Percentiles rank a stretch among this genome's conserved stretches.
Evolutionary conservation across 257 asterid genomes (phyloP).

Genomic region (Salvia rosmarinus): DNA sequence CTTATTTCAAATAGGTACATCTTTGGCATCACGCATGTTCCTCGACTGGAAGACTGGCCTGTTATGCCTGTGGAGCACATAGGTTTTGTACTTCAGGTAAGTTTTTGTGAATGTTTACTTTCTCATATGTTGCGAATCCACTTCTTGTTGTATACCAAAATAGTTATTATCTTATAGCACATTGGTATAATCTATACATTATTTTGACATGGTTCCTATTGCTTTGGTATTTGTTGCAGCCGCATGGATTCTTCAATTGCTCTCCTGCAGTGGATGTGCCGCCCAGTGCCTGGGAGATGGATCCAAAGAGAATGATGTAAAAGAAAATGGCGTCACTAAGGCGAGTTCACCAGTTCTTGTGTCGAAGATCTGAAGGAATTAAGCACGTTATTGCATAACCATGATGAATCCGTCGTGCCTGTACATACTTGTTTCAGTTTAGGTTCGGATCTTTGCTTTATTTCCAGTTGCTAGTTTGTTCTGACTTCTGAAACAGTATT

Average conservation of each 20-base stretch:
- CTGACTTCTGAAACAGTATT: not conserved
- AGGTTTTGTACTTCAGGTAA: slow-evolving; percentile 94
- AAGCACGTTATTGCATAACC: not conserved
- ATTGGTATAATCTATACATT: not conserved
- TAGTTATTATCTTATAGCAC: not conserved
- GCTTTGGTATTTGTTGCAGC: slow-evolving; percentile 53
- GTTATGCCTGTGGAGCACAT: slow-evolving; percentile 95
- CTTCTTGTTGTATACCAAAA: slow-evolving; percentile 9
- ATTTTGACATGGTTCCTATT: not conserved
- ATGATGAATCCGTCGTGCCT: slow-evolving; percentile 10
- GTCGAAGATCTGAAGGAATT: slow-evolving; percentile 58
- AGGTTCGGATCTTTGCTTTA: not conserved
- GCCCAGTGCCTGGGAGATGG: slow-evolving; percentile 66
- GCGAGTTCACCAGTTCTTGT: slow-evolving; percentile 49
- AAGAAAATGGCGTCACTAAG: slow-evolving; percentile 58
- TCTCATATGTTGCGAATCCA: slow-evolving; percentile 1
- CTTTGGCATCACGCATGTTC: slow-evolving; percentile 95
- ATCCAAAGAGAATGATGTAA: slow-evolving; percentile 65
- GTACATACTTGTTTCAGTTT: too few relatives aligned
- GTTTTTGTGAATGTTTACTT: not conserved
- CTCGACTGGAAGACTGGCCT: slow-evolving; percentile 98
- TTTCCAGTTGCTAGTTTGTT: slow-evolving; percentile 13
- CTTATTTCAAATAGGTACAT: slow-evolving; percentile 64
- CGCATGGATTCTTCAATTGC: slow-evolving; percentile 97
- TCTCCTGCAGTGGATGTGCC: slow-evolving; percentile 96